Percentiles rank a stretch among this genome's conserved stretches.
Evolutionary conservation across 495 filamentous ascomycete species (phyloP).

Genomic region (Entonaema liquescens): DNA sequence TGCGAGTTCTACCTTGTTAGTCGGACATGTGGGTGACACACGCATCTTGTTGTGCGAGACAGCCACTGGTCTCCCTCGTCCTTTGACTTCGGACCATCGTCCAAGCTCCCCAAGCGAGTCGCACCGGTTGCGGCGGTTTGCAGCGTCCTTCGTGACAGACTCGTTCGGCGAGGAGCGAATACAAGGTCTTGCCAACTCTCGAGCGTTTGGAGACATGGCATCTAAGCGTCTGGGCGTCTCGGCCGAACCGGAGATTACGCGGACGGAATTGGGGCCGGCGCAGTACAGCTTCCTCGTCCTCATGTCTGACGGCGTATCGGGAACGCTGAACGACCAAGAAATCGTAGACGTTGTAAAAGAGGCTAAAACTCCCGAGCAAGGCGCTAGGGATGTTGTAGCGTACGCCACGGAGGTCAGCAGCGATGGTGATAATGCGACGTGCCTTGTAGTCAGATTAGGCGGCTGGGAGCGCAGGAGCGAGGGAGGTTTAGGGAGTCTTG

Average conservation of each 20-base stretch:
- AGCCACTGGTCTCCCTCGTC: slow-evolving; percentile 74
- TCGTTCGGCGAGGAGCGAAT: slow-evolving; percentile 98
- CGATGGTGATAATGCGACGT: slow-evolving; percentile 95
- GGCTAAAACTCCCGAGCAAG: slow-evolving; percentile 87
- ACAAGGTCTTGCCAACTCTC: slow-evolving; percentile 90
- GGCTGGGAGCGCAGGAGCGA: slow-evolving; percentile 94
- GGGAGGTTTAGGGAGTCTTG: slow-evolving; percentile 86
- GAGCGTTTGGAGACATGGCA: slow-evolving; percentile 89
- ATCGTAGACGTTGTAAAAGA: slow-evolving; percentile 96
- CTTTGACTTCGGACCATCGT: slow-evolving; percentile 88
- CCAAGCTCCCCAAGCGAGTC: slow-evolving; percentile 86
- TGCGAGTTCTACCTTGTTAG: slow-evolving; percentile 81
- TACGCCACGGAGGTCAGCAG: slow-evolving; percentile 86
- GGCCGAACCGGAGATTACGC: slow-evolving; percentile 86
- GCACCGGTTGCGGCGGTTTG: slow-evolving; percentile 82
- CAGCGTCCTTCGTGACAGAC: slow-evolving; percentile 87
- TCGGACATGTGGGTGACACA: slow-evolving; percentile 93
- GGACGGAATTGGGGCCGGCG: slow-evolving; percentile 76
- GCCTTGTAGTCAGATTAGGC: slow-evolving; percentile 86
- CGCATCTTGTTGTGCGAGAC: slow-evolving; percentile 88
- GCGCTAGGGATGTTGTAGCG: slow-evolving; percentile 75
- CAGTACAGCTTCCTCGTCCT: slow-evolving; percentile 90
- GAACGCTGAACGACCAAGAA: slow-evolving; percentile 86
- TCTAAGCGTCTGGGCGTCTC: slow-evolving; percentile 92
- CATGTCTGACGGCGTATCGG: slow-evolving; percentile 86